A percentile compares a stretch with the other conserved stretches of the same genome.
Evolutionary conservation across 345 rosid species (phyloP).

Genomic region (Eucalyptus tenuipes): DNA sequence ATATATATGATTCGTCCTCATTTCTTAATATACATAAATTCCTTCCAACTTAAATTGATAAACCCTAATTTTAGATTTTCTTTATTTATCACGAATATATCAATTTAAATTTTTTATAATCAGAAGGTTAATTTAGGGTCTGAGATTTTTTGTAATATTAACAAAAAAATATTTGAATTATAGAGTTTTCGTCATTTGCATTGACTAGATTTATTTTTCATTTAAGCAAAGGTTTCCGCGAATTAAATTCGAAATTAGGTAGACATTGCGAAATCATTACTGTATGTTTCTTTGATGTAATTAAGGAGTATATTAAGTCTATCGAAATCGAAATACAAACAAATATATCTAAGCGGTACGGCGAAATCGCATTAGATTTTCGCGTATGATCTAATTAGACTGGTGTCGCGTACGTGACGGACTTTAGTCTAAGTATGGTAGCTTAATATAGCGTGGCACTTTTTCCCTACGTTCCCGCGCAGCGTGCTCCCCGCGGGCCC

Average conservation of each 20-base stretch:
- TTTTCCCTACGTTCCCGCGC: not conserved
- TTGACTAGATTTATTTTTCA: too few relatives aligned
- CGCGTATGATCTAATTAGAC: too few relatives aligned
- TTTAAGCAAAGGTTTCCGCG: fast-evolving
- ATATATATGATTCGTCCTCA: not conserved
- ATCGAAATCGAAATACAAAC: not conserved
- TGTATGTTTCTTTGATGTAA: not conserved
- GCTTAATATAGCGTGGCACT: not conserved
- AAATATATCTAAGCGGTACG: not conserved
- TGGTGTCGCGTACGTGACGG: not conserved
- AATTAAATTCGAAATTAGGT: not conserved
- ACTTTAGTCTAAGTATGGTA: fast-evolving
- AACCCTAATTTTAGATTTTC: too few relatives aligned
- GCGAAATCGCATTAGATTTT: too few relatives aligned
- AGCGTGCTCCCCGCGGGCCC: not conserved
- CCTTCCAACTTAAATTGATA: too few relatives aligned
- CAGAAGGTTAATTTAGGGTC: fast-evolving
- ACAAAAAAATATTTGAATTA: too few relatives aligned
- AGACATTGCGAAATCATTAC: not conserved
- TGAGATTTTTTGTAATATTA: too few relatives aligned
- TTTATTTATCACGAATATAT: too few relatives aligned
- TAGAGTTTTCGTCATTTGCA: too few relatives aligned
- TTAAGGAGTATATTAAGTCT: not conserved
- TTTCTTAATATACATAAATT: too few relatives aligned
- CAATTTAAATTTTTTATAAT: too few relatives aligned